Evolutionary conservation across 208 protist species (phyloP).

Genomic region (Acanthamoeba healyi): DNA sequence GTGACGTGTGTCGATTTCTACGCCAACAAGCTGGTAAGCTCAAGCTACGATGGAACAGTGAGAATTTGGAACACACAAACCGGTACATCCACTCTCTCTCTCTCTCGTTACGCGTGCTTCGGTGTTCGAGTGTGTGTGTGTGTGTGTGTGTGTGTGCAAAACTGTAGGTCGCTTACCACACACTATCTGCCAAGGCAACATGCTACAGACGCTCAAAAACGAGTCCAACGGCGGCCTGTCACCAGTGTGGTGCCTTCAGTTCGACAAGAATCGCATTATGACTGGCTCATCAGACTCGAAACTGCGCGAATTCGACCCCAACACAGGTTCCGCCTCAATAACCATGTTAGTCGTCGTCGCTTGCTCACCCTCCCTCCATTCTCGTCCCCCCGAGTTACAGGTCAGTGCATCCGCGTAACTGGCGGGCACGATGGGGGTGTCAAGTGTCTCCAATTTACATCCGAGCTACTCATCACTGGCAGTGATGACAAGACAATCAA

Average conservation of each 20-base stretch:
- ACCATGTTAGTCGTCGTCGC: too few relatives aligned
- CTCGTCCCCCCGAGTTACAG: background rate
- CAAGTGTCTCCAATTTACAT: constrained; percentile 66
- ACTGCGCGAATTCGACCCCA: constrained; percentile 66
- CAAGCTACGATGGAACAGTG: constrained; percentile 59
- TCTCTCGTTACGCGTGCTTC: too few relatives aligned
- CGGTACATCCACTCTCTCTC: background rate
- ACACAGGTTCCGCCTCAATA: background rate
- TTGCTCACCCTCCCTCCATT: too few relatives aligned
- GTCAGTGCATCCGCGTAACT: constrained; percentile 23
- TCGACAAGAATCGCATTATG: constrained; percentile 70
- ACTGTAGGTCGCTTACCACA: too few relatives aligned
- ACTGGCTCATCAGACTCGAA: constrained; percentile 59
- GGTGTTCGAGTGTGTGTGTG: too few relatives aligned
- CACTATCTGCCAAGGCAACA: constrained; percentile 63
- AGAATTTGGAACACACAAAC: constrained; percentile 68
- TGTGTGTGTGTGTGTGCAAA: background rate
- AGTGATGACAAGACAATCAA: constrained; percentile 74
- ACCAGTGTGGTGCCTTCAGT: constrained; percentile 68
- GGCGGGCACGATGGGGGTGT: constrained; percentile 64
- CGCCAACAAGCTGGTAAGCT: constrained; percentile 71
- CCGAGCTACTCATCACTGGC: constrained; percentile 54
- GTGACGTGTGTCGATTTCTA: constrained; percentile 70
- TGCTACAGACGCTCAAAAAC: constrained; percentile 71
- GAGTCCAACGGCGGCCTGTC: constrained; percentile 54